Evolutionary conservation across 768 basidiomycete genomes (phyloP).

Genomic region (Amylocystis lapponica): DNA sequence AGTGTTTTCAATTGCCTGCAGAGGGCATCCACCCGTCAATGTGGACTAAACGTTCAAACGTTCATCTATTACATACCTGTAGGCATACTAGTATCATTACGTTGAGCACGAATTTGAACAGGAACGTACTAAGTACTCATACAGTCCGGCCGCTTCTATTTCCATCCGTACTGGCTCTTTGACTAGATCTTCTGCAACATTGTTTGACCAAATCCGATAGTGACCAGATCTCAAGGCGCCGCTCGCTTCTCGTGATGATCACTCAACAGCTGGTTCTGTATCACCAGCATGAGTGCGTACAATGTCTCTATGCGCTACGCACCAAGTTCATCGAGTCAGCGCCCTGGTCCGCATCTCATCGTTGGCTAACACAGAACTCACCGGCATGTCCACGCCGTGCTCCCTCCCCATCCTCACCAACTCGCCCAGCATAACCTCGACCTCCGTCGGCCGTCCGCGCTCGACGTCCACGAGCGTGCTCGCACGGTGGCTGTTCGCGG

Average conservation of each 20-base stretch:
- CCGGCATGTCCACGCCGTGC: conserved; percentile 41
- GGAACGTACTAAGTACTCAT: too few relatives aligned
- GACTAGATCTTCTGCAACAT: too few relatives aligned
- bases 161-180: too few relatives aligned
- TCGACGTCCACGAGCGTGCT: conserved; percentile 61
- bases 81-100: too few relatives aligned
- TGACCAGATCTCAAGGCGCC: neutral
- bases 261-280: conserved; percentile 55
- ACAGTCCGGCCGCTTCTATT: too few relatives aligned
- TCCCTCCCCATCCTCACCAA: conserved; percentile 48
- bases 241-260: neutral
- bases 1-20: too few relatives aligned
- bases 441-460: conserved; percentile 53
- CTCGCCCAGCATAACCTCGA: conserved; percentile 61
- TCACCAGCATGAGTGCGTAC: conserved; percentile 52
- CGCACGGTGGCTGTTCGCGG: conserved; percentile 43
- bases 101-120: too few relatives aligned
- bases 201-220: too few relatives aligned
- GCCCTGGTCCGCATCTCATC: neutral
- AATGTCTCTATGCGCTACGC: conserved; percentile 53
- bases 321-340: neutral
- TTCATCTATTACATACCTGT: too few relatives aligned
- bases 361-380: conserved; percentile 26
- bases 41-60: too few relatives aligned
- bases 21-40: too few relatives aligned